phyloP scores from a whole-genome alignment of 495 filamentous ascomycete genomes.

The Penicilliopsis zonata region DNA sequence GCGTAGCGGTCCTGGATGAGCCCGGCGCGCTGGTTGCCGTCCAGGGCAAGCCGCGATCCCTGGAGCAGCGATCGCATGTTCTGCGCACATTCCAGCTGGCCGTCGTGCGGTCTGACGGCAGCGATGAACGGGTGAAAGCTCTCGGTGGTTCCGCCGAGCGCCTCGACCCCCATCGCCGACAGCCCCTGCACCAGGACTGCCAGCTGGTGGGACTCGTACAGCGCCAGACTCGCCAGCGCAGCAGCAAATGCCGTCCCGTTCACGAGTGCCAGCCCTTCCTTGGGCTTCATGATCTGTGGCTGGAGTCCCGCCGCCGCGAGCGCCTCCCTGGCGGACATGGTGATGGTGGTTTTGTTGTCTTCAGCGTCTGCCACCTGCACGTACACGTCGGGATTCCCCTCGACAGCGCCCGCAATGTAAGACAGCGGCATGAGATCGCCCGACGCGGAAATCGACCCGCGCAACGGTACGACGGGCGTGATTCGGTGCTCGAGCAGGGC shows the following conservation, averaged over 20 bases:
- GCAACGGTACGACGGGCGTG: slow-evolving; percentile 41
- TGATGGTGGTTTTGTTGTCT: too few relatives aligned
- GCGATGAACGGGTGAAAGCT: slow-evolving; percentile 53
- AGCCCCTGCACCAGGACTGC: slow-evolving; percentile 47
- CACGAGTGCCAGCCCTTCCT: slow-evolving; percentile 50
- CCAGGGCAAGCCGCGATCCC: slow-evolving; percentile 17
- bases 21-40: slow-evolving; percentile 12
- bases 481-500: slow-evolving; percentile 33
- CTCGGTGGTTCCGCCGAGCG: slow-evolving; percentile 37
- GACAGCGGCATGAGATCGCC: slow-evolving; percentile 50
- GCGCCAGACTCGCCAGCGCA: slow-evolving; percentile 38
- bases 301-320: slow-evolving; percentile 5
- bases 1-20: slow-evolving; percentile 53
- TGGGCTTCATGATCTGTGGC: slow-evolving; percentile 13
- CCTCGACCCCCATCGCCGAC: slow-evolving; percentile 31
- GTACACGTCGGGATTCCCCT: slow-evolving; percentile 39
- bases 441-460: slow-evolving; percentile 52
- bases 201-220: slow-evolving; percentile 46
- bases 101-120: slow-evolving; percentile 42
- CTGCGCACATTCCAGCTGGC: slow-evolving; percentile 44
- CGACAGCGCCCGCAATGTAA: slow-evolving; percentile 46
- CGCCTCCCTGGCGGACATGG: slow-evolving; percentile 8
- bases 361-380: not conserved
- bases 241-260: slow-evolving; percentile 54
- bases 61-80: slow-evolving; percentile 43